A percentile compares a stretch with the other conserved stretches of the same genome.
Evolutionary conservation across 257 asterid species (phyloP).

Genomic region (Solanum bukasovii): DNA sequence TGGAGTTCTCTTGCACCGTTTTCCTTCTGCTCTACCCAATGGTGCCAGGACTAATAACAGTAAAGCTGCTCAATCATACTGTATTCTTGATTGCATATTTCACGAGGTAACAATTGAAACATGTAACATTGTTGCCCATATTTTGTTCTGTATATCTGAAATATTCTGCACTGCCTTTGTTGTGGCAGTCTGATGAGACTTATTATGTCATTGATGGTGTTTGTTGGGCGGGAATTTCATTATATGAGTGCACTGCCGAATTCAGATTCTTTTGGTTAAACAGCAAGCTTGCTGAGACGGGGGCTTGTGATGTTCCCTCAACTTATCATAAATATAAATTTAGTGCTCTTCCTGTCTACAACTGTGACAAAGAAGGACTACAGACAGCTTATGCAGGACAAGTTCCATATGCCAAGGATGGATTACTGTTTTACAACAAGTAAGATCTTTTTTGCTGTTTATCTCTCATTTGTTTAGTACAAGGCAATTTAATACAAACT

Average conservation of each 20-base stretch:
- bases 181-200: conserved; percentile 65
- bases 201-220: conserved; percentile 84
- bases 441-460: conserved; percentile 12
- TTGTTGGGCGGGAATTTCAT: conserved; percentile 86
- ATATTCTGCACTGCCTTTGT: conserved; percentile 1
- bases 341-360: conserved; percentile 40
- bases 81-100: conserved; percentile 90
- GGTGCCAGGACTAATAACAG: conserved; percentile 54
- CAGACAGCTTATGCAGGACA: conserved; percentile 57
- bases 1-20: conserved; percentile 74
- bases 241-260: conserved; percentile 86
- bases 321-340: conserved; percentile 56
- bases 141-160: not conserved
- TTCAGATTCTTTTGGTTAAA: conserved; percentile 89
- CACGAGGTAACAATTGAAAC: conserved; percentile 52
- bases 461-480: not conserved
- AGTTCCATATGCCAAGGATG: conserved; percentile 74
- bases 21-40: conserved; percentile 85
- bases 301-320: conserved; percentile 68
- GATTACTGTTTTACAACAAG: conserved; percentile 81
- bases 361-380: conserved; percentile 65
- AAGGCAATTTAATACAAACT: not conserved
- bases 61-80: conserved; percentile 67
- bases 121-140: not conserved
- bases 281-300: conserved; percentile 73